Evolutionary conservation across 352 stramenopile species (phyloP).

Genomic region (Globisporangium spiculum): DNA sequence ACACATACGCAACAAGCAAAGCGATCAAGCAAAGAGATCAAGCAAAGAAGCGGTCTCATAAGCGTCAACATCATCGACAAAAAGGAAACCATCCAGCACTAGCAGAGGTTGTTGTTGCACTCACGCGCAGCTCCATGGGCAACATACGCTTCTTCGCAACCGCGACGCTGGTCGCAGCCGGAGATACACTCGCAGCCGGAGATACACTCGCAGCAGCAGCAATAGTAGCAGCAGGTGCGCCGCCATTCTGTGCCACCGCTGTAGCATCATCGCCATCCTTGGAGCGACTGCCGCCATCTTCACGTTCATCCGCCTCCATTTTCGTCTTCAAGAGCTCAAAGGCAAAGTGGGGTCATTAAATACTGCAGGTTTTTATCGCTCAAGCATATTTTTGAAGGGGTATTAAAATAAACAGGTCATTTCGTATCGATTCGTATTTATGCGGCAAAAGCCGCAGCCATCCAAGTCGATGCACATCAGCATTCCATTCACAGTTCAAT

Average conservation of each 20-base stretch:
- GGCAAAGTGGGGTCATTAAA: background rate
- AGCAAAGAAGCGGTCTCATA: background rate
- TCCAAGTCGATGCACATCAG: background rate
- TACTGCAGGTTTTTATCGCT: background rate
- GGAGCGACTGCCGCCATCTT: background rate
- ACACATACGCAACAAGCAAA: background rate
- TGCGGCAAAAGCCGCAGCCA: background rate
- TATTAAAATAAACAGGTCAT: background rate
- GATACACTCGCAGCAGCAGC: background rate
- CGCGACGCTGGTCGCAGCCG: slow-evolving; percentile 8
- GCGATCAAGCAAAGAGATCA: background rate
- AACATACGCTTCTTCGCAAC: slow-evolving; percentile 58
- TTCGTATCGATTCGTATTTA: background rate
- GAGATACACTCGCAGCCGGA: background rate
- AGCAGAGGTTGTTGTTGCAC: slow-evolving; percentile 15
- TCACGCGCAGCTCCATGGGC: slow-evolving; percentile 67
- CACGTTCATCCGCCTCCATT: background rate
- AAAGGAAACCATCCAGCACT: background rate
- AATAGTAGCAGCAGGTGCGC: slow-evolving; percentile 1
- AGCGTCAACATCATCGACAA: slow-evolving; percentile 3
- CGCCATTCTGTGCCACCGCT: background rate
- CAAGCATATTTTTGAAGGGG: background rate
- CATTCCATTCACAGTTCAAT: background rate
- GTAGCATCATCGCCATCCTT: background rate
- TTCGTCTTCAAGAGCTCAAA: background rate